Base-by-base conservation (phyloP, 106 monocot genomes). In the Narthecium ossifragum region DNA sequence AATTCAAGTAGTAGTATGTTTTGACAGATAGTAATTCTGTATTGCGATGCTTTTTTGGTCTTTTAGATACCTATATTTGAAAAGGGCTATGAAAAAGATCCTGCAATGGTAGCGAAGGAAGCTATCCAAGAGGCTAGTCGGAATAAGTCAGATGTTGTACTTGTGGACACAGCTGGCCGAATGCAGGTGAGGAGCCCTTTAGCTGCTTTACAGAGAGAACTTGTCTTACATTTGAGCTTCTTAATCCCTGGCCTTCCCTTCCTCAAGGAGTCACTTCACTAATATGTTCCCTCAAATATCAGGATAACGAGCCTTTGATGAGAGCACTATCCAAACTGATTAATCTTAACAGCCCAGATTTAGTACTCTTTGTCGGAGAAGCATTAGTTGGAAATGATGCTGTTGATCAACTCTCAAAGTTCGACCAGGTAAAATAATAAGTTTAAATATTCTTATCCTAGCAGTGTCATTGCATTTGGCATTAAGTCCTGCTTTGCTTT, bases 281-380 rank as follows among this genome's bases (percentile, higher is more conserved):
- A 43, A 43, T 18, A 43, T 43, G 11, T 0, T 4, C 18, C 12
- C 4, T 17, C 4, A 18, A 49, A 49, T 23, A 8, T 4, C 71
- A 96, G 94, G 96, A 96, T 46, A 96, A 96, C 51, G 96, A 96
- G 45, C 90, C 90, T 17, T 60, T 96, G 50, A 96, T 96, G 96
- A 90, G 96, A 58, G 96, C 90, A 58, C 80, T 96, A 24, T 86
- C 96, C 38, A 96, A 96, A 73, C 94, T 96, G 20, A 96, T 96
- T 66, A 96, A 96, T 76, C 73, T 96, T 9, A 96, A 96, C 60
- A 86, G 51, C 41, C 94, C 94, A 62, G 80, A 96, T 73, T 63
- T 96, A 60, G 94, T 96, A 61, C 83, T 96, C 53, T 96, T 96
- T 60, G 94, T 96, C 70, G 94, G 94, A 51, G 94, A 96, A 62